Evolutionary conservation across 2,329 filamentous ascomycete species (phyloP).

Genomic region (Phoma sp.): DNA sequence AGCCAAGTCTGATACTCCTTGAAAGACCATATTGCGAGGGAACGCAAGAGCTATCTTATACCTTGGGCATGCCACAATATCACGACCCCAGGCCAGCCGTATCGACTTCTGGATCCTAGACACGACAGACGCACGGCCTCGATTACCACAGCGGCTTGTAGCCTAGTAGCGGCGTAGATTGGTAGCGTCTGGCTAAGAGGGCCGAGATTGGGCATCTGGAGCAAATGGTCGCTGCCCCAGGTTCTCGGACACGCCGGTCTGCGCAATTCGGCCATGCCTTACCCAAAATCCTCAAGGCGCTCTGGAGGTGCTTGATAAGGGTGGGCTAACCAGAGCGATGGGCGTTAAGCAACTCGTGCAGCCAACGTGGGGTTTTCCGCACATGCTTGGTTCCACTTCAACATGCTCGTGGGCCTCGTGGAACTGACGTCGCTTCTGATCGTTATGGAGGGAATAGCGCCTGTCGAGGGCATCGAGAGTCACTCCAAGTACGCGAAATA

Average conservation of each 20-base stretch:
- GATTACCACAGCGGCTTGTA: slow-evolving; percentile 17
- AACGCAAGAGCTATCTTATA: slow-evolving; percentile 36
- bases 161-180: slow-evolving; percentile 26
- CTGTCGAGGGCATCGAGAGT: background rate
- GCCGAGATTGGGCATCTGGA: slow-evolving; percentile 25
- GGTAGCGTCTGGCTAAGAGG: slow-evolving; percentile 22
- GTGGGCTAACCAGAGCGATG: slow-evolving; percentile 19
- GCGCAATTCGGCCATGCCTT: slow-evolving; percentile 22
- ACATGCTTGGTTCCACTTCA: slow-evolving; percentile 6
- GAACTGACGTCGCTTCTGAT: background rate
- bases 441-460: background rate
- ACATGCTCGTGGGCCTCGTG: background rate
- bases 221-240: slow-evolving; percentile 24
- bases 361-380: slow-evolving; percentile 27
- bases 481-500: slow-evolving; percentile 9
- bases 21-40: slow-evolving; percentile 15
- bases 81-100: slow-evolving; percentile 21
- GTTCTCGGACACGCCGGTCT: slow-evolving; percentile 18
- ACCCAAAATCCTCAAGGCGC: slow-evolving; percentile 22
- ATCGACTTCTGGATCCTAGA: slow-evolving; percentile 16
- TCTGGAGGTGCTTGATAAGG: slow-evolving; percentile 32
- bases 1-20: slow-evolving; percentile 25
- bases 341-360: slow-evolving; percentile 22
- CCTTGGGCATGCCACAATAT: slow-evolving; percentile 24
- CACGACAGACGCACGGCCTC: slow-evolving; percentile 24